Evolutionary conservation across 2,329 filamentous ascomycete genomes (phyloP), one percentile per base, ranked within the genome.

Genomic region (Coniochaeta sp.): DNA sequence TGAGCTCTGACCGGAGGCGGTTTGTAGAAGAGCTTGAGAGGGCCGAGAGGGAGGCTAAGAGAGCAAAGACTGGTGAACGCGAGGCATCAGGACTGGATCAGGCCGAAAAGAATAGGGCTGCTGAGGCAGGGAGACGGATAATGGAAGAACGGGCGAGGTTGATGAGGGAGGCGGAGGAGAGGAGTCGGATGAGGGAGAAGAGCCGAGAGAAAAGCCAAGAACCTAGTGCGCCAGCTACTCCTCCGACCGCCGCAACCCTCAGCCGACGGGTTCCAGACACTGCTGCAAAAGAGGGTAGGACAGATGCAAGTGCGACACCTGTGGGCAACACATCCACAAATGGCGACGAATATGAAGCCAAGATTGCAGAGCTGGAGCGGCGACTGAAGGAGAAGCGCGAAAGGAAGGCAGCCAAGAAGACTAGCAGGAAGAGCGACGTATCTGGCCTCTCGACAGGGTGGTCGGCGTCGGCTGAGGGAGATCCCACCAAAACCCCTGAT

Each of bases 1-100:
- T 96, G 75, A 87, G 90, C 67, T 85, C 86, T 55, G 83, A 87
- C 73, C 80, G 89, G 66, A 80, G 89, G 70, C 82, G 85, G 66
- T 89, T 96, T 83, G 89, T 90, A 65, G 91, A 96, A 69, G 92
- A 97, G 69, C 77, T 98, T 22, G 65, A 68, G 40, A 57, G 62
- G 28, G 40, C 65, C 4, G 67, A 69, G 61, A 58, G 96, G 75
- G 82, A 85, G 28, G 79, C 89, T 22, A 93, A 96, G 73, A 78
- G 83, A 32, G 86, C 87, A 28, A 62, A 60, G 59, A 62, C 55
- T 42, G 62, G 47, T 6, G 47, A 30, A 22, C 26, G 47, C 9
- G 47, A 56, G 56, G 30, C 58, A 59, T 14, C 54, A 28, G 32
- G 60, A 19, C 59, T 57, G 28, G 58, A 59, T 2, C 65, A 68